Conservation (phyloP, 768 basidiomycete species). For the Dendrothele bispora region DNA sequence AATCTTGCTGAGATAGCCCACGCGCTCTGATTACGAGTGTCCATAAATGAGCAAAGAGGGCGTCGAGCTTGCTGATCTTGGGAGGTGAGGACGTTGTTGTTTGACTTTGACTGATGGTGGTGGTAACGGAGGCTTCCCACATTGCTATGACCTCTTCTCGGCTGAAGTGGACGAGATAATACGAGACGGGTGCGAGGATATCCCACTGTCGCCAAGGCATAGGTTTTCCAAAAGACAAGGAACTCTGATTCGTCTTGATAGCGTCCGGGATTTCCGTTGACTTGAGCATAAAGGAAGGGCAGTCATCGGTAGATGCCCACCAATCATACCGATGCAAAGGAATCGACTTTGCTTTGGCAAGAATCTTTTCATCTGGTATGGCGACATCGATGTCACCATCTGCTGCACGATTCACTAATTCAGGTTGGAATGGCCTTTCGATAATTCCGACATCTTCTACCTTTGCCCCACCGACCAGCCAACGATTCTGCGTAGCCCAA, state of each 20-base stretch:
- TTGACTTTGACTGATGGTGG: no score
- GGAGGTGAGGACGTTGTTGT: slow-evolving; percentile 1
- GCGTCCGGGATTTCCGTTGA: slow-evolving; percentile 18
- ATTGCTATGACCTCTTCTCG: slow-evolving; percentile 27
- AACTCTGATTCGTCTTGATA: neutral
- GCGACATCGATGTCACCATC: slow-evolving; percentile 29
- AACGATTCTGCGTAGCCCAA: slow-evolving; percentile 30
- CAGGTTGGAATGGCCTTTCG: slow-evolving; percentile 29
- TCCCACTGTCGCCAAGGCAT: slow-evolving; percentile 31
- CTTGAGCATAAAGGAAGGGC: slow-evolving; percentile 15
- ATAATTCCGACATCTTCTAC: slow-evolving; percentile 10
- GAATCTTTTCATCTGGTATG: slow-evolving; percentile 17
- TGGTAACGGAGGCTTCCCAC: slow-evolving; percentile 23
- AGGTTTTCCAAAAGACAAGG: slow-evolving; percentile 16
- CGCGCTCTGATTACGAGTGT: slow-evolving; percentile 29
- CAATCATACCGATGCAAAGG: slow-evolving; percentile 31
- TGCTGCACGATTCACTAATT: slow-evolving; percentile 25
- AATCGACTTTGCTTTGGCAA: slow-evolving; percentile 19
- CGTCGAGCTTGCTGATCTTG: slow-evolving; percentile 32
- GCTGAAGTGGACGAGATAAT: slow-evolving; percentile 25
- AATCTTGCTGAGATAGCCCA: slow-evolving; percentile 14
- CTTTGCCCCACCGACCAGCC: slow-evolving; percentile 7
- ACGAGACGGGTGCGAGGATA: slow-evolving; percentile 19
- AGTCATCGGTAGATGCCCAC: slow-evolving; percentile 26
- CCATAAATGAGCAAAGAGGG: slow-evolving; percentile 37